phyloP scores from a whole-genome alignment of 106 monocot species.

The Ottelia alismoides region DNA sequence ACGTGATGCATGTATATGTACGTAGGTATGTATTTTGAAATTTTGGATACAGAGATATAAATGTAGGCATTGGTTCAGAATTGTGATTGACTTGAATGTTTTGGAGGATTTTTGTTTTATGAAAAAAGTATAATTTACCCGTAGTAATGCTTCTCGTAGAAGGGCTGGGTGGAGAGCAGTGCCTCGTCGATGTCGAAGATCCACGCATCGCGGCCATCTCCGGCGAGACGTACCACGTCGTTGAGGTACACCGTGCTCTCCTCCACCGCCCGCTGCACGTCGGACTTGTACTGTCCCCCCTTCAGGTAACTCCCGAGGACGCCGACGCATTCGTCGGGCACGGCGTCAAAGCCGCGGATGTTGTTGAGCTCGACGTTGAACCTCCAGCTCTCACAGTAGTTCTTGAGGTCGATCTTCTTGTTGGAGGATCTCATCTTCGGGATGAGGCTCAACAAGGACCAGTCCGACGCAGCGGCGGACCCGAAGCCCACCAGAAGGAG shows the following conservation, averaged over 20 bases:
- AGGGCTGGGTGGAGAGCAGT: slow-evolving; percentile 34
- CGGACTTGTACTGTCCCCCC: slow-evolving; percentile 31
- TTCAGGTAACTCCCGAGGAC: slow-evolving; percentile 25
- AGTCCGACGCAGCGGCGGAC: no score
- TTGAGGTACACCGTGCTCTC: slow-evolving; percentile 31
- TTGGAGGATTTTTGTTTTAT: no score
- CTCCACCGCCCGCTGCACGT: slow-evolving; percentile 25
- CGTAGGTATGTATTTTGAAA: no score
- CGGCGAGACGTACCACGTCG: slow-evolving; percentile 1
- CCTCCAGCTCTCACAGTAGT: slow-evolving; percentile 62
- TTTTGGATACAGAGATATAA: no score
- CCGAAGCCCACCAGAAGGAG: no score
- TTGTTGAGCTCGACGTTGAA: slow-evolving; percentile 46
- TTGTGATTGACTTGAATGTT: no score
- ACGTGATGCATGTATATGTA: no score
- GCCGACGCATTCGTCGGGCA: slow-evolving; percentile 29
- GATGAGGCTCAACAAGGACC: no score
- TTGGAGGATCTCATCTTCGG: no score
- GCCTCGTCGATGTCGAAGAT: slow-evolving; percentile 53
- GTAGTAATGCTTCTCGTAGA: slow-evolving; percentile 26
- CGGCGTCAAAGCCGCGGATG: slow-evolving; percentile 19
- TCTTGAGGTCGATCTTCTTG: slow-evolving; percentile 24
- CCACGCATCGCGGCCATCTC: slow-evolving; percentile 40
- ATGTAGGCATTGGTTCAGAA: no score
- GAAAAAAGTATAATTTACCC: no score